These are phyloP conservation scores for Beta macrorhiza DNA, from an alignment of 179 eudicot species.

Conservation along the genomic window DNA sequence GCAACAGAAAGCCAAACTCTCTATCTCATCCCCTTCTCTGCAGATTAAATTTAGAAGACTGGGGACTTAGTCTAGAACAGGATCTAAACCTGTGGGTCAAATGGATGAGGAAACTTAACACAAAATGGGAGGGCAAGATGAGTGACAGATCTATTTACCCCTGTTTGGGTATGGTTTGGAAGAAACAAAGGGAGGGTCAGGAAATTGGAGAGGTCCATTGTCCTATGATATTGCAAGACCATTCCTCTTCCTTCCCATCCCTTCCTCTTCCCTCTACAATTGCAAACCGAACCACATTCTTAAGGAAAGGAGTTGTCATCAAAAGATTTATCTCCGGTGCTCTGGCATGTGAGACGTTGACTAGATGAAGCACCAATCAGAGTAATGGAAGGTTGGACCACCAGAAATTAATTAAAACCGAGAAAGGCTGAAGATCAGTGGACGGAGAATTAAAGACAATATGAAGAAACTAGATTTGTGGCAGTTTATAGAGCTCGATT, in stretches of 20 bases:
- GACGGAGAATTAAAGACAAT: too few species aligned
- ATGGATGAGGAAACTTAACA: background rate
- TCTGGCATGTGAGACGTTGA: too few species aligned
- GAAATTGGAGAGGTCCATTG: background rate
- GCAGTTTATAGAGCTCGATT: too few species aligned
- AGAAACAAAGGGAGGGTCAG: background rate
- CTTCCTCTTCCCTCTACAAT: background rate
- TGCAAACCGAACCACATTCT: background rate
- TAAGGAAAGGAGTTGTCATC: background rate
- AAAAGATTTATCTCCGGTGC: background rate
- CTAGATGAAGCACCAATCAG: too few species aligned
- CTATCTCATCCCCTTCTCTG: background rate
- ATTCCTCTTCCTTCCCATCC: background rate
- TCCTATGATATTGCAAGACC: background rate
- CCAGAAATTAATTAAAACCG: too few species aligned
- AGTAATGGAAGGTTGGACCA: too few species aligned
- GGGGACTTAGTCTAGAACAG: background rate
- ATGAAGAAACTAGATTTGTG: too few species aligned
- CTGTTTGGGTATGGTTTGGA: background rate
- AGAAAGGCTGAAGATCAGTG: too few species aligned
- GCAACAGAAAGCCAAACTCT: background rate
- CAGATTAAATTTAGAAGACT: background rate
- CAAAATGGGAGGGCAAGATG: background rate
- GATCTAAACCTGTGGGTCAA: background rate
- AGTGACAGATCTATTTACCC: background rate